Evolutionary conservation across 208 protist genomes (phyloP).

Genomic region (Acanthamoeba castellanii): DNA sequence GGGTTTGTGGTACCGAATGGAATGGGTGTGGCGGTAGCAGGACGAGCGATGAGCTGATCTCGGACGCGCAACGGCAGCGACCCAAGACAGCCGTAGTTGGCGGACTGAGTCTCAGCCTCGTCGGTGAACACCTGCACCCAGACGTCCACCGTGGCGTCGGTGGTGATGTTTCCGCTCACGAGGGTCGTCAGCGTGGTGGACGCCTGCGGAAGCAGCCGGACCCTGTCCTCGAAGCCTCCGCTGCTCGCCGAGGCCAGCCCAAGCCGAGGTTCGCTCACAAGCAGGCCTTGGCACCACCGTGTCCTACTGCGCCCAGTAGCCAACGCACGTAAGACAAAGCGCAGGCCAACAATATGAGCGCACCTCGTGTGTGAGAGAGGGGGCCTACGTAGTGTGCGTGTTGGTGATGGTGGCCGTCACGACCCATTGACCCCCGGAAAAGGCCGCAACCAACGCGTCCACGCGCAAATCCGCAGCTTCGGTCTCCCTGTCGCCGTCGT

Average conservation of each 20-base stretch:
- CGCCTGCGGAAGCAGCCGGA: neutral
- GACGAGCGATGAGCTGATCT: neutral
- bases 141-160: neutral
- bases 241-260: neutral
- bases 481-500: neutral
- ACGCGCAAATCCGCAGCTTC: neutral
- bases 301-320: neutral
- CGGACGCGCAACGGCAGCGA: neutral
- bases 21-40: neutral
- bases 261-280: neutral
- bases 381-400: neutral
- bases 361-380: too few relatives aligned
- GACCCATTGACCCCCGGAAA: neutral
- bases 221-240: neutral
- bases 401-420: neutral
- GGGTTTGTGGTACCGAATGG: neutral
- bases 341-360: neutral
- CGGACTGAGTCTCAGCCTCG: neutral
- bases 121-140: neutral
- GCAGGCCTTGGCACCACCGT: neutral
- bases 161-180: neutral
- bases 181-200: conserved; percentile 2
- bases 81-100: neutral
- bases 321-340: too few relatives aligned
- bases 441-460: neutral